phyloP scores from a whole-genome alignment of 257 asterid species.

The Scutellaria barbata region DNA sequence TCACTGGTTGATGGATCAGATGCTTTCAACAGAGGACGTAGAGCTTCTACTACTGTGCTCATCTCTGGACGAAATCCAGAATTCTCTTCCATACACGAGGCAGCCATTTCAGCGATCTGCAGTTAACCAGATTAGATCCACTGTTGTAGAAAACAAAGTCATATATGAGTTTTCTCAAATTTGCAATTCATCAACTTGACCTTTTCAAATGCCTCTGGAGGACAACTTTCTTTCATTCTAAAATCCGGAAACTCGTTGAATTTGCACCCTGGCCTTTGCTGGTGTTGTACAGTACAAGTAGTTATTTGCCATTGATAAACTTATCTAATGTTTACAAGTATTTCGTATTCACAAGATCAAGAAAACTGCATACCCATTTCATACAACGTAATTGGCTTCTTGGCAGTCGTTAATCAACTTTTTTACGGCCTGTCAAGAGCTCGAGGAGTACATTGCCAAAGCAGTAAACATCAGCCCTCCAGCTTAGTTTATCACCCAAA shows the following conservation, averaged over 20 bases:
- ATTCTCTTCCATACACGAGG: constrained; percentile 50
- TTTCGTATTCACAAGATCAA: not conserved
- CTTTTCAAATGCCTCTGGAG: constrained; percentile 65
- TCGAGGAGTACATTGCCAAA: constrained; percentile 49
- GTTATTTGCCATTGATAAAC: not conserved
- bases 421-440: constrained; percentile 44
- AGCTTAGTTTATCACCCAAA: constrained; percentile 26
- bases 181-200: constrained; percentile 27
- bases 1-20: too few relatives aligned
- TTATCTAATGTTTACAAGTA: too few relatives aligned
- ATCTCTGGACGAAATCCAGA: constrained; percentile 54
- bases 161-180: too few relatives aligned
- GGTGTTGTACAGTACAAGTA: constrained; percentile 11
- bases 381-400: constrained; percentile 36
- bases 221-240: constrained; percentile 52
- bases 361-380: constrained; percentile 43
- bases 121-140: not conserved
- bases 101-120: constrained; percentile 65
- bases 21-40: too few relatives aligned
- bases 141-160: not conserved
- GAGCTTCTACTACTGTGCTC: too few relatives aligned
- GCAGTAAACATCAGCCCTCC: constrained; percentile 43
- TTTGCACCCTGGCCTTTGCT: constrained; percentile 64
- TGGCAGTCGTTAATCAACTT: constrained; percentile 18
- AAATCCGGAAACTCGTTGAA: constrained; percentile 54